A percentile compares a stretch with the other conserved stretches of the same genome.
These are phyloP conservation scores for Telfairia occidentalis DNA, from an alignment of 331 rosid genomes.

Conservation along the genomic window DNA sequence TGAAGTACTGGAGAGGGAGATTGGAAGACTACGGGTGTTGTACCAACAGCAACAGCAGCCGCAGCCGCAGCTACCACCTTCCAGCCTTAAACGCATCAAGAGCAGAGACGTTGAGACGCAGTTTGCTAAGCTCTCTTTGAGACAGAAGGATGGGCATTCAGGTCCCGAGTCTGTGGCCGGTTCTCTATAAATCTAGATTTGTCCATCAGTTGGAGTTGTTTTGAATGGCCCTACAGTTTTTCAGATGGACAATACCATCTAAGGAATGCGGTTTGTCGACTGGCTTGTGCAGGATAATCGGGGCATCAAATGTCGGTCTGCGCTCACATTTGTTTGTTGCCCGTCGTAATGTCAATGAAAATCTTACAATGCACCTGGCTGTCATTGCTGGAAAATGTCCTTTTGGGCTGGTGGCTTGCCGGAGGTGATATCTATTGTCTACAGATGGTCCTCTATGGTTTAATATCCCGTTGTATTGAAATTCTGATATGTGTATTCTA, in stretches of 20 bases:
- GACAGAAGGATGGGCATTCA: slow-evolving; percentile 59
- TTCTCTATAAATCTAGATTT: slow-evolving; percentile 53
- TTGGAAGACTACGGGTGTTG: slow-evolving; percentile 15
- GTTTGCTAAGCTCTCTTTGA: slow-evolving; percentile 61
- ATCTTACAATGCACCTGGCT: slow-evolving; percentile 1
- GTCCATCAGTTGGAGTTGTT: background rate
- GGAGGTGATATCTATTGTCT: slow-evolving; percentile 9
- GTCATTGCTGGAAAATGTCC: background rate
- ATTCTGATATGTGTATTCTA: background rate
- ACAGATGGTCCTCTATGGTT: background rate
- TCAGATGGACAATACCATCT: background rate
- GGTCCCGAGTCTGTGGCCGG: slow-evolving; percentile 69
- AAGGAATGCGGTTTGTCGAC: background rate
- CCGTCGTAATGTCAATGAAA: background rate
- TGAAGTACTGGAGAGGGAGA: slow-evolving; percentile 27
- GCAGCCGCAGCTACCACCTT: slow-evolving; percentile 42
- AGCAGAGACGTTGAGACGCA: slow-evolving; percentile 82
- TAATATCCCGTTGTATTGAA: background rate
- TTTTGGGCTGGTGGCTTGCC: slow-evolving; percentile 1
- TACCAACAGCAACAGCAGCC: slow-evolving; percentile 28
- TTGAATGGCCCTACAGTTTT: background rate
- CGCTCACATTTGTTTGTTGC: background rate
- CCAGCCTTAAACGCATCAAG: slow-evolving; percentile 58
- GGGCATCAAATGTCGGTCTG: background rate
- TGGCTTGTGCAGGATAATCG: background rate